phyloP scores from a whole-genome alignment of 352 stramenopile species.

The Phytophthora chlamydospora region DNA sequence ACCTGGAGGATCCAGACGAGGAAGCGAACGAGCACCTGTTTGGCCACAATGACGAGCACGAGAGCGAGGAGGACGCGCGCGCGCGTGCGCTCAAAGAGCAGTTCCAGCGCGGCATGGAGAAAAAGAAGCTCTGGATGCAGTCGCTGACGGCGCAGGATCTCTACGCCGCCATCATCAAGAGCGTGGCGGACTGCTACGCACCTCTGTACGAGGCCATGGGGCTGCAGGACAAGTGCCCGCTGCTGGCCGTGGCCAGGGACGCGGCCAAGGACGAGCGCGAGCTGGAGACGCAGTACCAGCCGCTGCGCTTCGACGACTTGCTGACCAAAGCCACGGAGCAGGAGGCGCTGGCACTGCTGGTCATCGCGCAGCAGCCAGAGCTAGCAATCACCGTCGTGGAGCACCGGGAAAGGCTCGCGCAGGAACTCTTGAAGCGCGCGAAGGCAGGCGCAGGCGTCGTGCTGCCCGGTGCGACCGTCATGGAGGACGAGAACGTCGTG shows the following conservation, averaged over 20 bases:
- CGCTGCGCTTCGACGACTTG: constrained; percentile 61
- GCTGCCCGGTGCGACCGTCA: constrained; percentile 36
- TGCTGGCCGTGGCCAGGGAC: constrained; percentile 25
- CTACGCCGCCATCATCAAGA: constrained; percentile 49
- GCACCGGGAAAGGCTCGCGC: constrained; percentile 50
- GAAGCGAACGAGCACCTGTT: constrained; percentile 24
- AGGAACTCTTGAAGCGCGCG: constrained; percentile 34
- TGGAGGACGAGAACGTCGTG: constrained; percentile 42
- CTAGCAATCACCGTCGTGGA: constrained; percentile 57
- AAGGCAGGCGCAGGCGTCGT: constrained; percentile 29
- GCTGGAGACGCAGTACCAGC: constrained; percentile 53
- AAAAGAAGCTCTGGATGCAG: constrained; percentile 73
- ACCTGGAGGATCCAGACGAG: constrained; percentile 36
- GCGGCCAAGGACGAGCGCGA: constrained; percentile 26
- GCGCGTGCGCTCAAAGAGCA: constrained; percentile 41
- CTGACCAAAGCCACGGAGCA: constrained; percentile 70
- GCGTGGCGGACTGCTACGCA: constrained; percentile 67
- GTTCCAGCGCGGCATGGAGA: constrained; percentile 62
- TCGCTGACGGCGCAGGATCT: constrained; percentile 43
- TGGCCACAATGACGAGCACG: constrained; percentile 20
- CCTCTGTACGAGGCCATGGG: constrained; percentile 53
- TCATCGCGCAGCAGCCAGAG: constrained; percentile 35
- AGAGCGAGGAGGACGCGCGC: constrained; percentile 27
- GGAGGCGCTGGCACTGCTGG: constrained; percentile 62
- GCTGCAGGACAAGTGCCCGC: constrained; percentile 26